Evolutionary conservation across 2,329 filamentous ascomycete species (phyloP), one percentile per base, ranked within the genome.

Genomic region (Cladosporium sp.): DNA sequence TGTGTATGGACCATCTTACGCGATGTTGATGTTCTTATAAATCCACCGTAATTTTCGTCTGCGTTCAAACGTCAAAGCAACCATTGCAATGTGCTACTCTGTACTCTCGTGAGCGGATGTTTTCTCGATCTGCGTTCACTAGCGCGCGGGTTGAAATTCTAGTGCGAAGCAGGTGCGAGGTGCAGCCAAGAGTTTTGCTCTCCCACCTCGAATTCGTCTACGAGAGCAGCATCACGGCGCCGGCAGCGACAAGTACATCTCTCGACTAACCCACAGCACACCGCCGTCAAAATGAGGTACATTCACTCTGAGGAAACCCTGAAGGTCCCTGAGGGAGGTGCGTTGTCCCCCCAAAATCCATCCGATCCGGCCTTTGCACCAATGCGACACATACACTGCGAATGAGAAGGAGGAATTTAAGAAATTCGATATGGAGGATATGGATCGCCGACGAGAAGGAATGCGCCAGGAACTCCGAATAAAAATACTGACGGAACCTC

Each of bases 261-360:
- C 15, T 28, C 37, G 17, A 59, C 56, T 59, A 59, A 59, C 56
- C 55, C 56, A 59, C 56, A 59, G 50, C 59, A 60, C 20, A 37
- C 60, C 45, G 55, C 63, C 60, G 66, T 82, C 89, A 97, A 90
- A 83, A 97, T 97, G 94, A 95, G 90, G 86, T 97, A 97, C 90
- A 96, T 99, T 84, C 92, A 97, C 87, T 96, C 91, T 77, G 85
- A 93, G 84, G 93, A 99, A 88, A 84, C 86, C 82, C 85, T 99
- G 83, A 86, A 88, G 75, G 91, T 99, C 82, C 94, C 95, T 76
- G 91, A 97, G 80, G 90, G 92, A 84, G 92, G 92, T 96, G 88
- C 82, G 90, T 89, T 69, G 61, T 60, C 64, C 61, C 50, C 60
- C 28, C 25, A 45, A 42, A 55, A 45, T 43, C 39, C 30, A 56